Conservation (phyloP, 2,329 filamentous ascomycete genomes). For the Xylaria sp. region DNA sequence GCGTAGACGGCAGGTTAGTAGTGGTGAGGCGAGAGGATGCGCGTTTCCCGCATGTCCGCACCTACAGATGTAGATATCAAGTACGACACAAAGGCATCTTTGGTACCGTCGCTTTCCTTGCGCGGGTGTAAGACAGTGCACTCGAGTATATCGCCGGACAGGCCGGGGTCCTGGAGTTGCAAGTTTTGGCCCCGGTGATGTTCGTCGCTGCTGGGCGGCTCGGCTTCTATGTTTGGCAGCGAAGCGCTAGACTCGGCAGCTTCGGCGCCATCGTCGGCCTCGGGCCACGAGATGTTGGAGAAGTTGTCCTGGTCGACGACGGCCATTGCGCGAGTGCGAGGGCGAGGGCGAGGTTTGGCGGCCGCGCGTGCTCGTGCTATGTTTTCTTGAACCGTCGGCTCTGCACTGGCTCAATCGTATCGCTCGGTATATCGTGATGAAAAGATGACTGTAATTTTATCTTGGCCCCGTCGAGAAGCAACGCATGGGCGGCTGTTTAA, state of each 20-base stretch:
- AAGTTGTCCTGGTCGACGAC: slow-evolving; percentile 71
- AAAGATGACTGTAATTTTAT: slow-evolving; percentile 14
- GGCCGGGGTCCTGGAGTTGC: slow-evolving; percentile 56
- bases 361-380: not conserved
- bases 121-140: slow-evolving; percentile 82
- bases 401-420: slow-evolving; percentile 5
- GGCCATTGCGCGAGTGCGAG: slow-evolving; percentile 51
- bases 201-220: slow-evolving; percentile 37
- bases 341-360: slow-evolving; percentile 25
- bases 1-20: slow-evolving; percentile 19
- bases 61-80: slow-evolving; percentile 85
- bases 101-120: slow-evolving; percentile 96
- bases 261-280: slow-evolving; percentile 53
- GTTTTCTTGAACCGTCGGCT: not conserved
- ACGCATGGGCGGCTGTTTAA: not conserved
- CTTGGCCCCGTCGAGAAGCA: not conserved
- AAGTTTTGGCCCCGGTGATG: slow-evolving; percentile 53
- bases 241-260: slow-evolving; percentile 34
- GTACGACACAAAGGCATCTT: slow-evolving; percentile 96
- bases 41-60: not conserved
- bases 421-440: not conserved
- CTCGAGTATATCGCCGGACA: slow-evolving; percentile 77
- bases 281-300: slow-evolving; percentile 80
- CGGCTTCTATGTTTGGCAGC: slow-evolving; percentile 36
- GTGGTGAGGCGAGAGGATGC: not conserved